Evolutionary conservation across 2,329 filamentous ascomycete species (phyloP).

Genomic region (Teratosphaeria pseudoeucalypti): DNA sequence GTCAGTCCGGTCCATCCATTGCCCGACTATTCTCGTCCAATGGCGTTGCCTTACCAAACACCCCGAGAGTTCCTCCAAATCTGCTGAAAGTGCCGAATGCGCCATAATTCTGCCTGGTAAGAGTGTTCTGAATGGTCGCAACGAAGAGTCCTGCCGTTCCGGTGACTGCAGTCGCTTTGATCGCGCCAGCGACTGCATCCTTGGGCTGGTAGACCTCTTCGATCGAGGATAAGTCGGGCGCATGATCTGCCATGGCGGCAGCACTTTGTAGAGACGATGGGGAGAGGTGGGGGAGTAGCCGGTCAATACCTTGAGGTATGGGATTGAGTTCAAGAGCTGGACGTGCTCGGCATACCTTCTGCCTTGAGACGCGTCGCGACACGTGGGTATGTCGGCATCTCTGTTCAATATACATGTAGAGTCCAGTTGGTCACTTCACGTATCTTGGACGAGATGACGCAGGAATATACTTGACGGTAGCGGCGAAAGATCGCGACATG

Average conservation of each 20-base stretch:
- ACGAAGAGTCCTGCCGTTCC: conserved; percentile 59
- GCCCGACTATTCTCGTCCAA: not conserved
- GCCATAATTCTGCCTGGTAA: conserved; percentile 72
- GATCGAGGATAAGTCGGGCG: conserved; percentile 23
- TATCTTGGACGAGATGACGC: not conserved
- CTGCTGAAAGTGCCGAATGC: conserved; percentile 70
- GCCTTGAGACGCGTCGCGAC: not conserved
- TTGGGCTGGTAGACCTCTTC: conserved; percentile 54
- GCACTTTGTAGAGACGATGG: not conserved
- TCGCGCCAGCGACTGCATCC: conserved; percentile 60
- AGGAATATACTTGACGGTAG: not conserved
- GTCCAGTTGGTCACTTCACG: not conserved
- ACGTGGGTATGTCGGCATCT: not conserved
- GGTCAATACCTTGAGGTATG: not conserved
- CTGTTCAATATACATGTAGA: not conserved
- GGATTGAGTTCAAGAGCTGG: not conserved
- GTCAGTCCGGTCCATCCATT: conserved; percentile 3
- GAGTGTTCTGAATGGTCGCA: conserved; percentile 75
- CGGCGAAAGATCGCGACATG: not conserved
- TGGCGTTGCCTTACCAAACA: conserved; percentile 44
- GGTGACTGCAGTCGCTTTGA: conserved; percentile 55
- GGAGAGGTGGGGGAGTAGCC: not conserved
- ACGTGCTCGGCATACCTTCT: not conserved
- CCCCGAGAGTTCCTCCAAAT: conserved; percentile 62
- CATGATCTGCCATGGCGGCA: conserved; percentile 38